Percentiles rank a stretch among this genome's conserved stretches.
phyloP scores from a whole-genome alignment of 139 green algal species.

The Penium margaritaceum region DNA sequence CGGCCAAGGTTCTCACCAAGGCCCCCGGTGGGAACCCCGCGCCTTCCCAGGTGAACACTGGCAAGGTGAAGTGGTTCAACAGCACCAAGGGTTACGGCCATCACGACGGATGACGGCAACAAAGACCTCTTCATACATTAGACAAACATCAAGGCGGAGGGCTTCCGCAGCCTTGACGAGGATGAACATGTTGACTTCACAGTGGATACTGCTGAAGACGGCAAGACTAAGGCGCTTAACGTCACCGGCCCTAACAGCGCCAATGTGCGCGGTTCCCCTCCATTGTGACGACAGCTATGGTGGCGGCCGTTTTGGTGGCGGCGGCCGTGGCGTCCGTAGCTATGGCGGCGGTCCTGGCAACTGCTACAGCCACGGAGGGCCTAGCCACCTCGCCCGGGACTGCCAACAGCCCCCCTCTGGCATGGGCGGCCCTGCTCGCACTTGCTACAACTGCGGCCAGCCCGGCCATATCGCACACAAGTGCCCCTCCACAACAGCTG shows the following conservation, averaged over 20 bases:
- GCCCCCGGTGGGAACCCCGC: no score
- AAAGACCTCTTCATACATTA: slow-evolving; percentile 93
- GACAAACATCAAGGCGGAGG: slow-evolving; percentile 80
- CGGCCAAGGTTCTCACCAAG: no score
- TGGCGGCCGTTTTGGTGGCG: slow-evolving; percentile 2
- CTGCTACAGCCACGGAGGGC: no score
- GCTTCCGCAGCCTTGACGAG: slow-evolving; percentile 83
- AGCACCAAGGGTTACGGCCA: slow-evolving; percentile 77
- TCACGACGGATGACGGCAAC: slow-evolving; percentile 69
- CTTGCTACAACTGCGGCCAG: no score
- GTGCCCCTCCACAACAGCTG: no score
- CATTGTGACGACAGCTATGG: neutral
- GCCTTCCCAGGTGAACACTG: no score
- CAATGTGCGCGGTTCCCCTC: slow-evolving; percentile 36
- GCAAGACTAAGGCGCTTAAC: slow-evolving; percentile 77
- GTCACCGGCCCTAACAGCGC: slow-evolving; percentile 75
- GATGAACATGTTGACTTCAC: slow-evolving; percentile 84
- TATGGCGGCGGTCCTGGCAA: no score
- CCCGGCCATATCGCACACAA: no score
- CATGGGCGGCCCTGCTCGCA: no score
- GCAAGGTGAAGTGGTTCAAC: slow-evolving; percentile 86
- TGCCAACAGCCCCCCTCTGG: no score
- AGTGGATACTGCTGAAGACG: slow-evolving; percentile 74
- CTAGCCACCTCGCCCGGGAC: no score
- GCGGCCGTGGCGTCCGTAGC: neutral